A percentile compares a stretch with the other conserved stretches of the same genome.
Evolutionary conservation across 73 alveolate species (phyloP).

Genomic region (Paramecium octaurelia): DNA sequence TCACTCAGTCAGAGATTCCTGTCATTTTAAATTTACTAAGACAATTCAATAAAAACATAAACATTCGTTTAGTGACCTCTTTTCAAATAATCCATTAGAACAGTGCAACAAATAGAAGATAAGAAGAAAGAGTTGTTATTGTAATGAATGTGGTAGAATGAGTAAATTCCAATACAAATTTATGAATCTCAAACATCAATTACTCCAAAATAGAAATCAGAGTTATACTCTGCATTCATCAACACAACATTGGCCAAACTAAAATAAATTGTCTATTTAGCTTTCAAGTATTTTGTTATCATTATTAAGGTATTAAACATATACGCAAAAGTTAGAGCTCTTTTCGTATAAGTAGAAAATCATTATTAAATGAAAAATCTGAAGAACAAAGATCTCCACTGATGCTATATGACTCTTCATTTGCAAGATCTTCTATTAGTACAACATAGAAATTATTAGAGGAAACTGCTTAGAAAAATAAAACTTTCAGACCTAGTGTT

Average conservation of each 20-base stretch:
- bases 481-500: background rate
- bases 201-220: background rate
- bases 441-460: background rate
- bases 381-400: background rate
- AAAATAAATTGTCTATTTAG: background rate
- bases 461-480: background rate
- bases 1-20: background rate
- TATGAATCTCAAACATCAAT: background rate
- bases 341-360: background rate
- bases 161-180: background rate
- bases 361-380: background rate
- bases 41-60: background rate
- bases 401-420: background rate
- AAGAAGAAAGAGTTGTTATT: slow-evolving; percentile 28
- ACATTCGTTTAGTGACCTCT: background rate
- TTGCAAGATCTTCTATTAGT: background rate
- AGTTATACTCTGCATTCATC: background rate
- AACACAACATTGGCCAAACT: background rate
- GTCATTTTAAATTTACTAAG: background rate
- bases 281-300: background rate
- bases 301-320: background rate
- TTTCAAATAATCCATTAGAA: background rate
- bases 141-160: slow-evolving; percentile 14
- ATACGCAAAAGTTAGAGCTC: background rate
- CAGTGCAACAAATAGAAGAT: background rate